phyloP scores from a whole-genome alignment of 2,329 filamentous ascomycete genomes.

The Capronia coronata region DNA sequence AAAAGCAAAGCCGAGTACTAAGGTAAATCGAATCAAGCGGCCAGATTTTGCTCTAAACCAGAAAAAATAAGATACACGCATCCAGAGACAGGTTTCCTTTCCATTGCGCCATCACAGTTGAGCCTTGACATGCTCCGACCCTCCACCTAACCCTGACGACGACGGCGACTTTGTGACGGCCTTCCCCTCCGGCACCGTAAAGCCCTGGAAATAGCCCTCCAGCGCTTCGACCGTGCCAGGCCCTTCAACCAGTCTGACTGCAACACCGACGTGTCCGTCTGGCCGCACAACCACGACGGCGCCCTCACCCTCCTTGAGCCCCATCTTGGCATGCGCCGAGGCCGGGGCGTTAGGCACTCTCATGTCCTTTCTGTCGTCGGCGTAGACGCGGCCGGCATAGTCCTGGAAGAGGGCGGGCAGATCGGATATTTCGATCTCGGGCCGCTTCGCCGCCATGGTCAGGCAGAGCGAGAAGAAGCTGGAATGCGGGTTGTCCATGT shows the following conservation, averaged over 20 bases:
- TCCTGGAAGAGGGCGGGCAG: conserved; percentile 64
- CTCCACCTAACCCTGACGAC: conserved; percentile 12
- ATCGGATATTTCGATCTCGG: conserved; percentile 65
- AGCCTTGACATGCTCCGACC: conserved; percentile 7
- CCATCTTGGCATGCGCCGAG: conserved; percentile 80
- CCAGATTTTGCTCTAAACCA: too few relatives aligned
- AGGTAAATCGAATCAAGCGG: too few relatives aligned
- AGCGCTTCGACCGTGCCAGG: conserved; percentile 72
- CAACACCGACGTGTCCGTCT: conserved; percentile 78
- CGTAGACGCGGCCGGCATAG: conserved; percentile 77
- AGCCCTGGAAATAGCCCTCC: conserved; percentile 64
- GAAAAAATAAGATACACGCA: too few relatives aligned
- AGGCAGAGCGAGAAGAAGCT: conserved; percentile 73
- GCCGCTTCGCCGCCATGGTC: conserved; percentile 62
- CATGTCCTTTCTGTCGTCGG: conserved; percentile 72
- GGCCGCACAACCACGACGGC: conserved; percentile 78
- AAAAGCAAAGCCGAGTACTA: too few relatives aligned
- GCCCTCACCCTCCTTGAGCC: conserved; percentile 50
- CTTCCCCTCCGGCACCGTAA: conserved; percentile 2
- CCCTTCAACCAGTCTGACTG: conserved; percentile 67
- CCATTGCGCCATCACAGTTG: conserved; percentile 8
- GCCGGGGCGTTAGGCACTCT: conserved; percentile 63
- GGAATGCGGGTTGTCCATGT: conserved; percentile 78
- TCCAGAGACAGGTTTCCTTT: neutral
- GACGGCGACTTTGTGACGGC: too few relatives aligned